Evolutionary conservation across 176 grass and related monocot species (phyloP), one percentile per base, ranked within the genome.

Genomic region (Zoysia pacifica): DNA sequence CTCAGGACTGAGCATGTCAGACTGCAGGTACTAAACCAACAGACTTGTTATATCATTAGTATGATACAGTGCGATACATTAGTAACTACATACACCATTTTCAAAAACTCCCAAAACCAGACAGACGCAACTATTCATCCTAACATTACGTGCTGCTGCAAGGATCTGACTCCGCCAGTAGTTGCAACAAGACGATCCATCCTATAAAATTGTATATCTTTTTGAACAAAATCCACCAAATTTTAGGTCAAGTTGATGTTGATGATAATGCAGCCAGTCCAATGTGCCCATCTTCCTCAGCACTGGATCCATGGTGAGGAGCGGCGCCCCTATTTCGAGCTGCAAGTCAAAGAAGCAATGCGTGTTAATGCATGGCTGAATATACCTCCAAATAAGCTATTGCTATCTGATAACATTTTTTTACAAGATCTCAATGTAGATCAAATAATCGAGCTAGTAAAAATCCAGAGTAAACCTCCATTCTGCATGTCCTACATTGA

Each of bases 231-330:
- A 48, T n/a, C 40, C 48, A 18, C 36, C 75, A 78, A 64, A 50
- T 44, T 72, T 65, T 8, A 38, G 49, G 49, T 81, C 71, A 81
- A 74, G 60, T 77, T 62, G 80, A 81, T 78, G 60, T 77, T 62
- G 80, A 92, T 72, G 87, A 93, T 66, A 94, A 70, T 65, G 92
- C 78, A 55, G 92, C 95, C 50, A 98, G 81, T 82, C 95, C 92
- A 84, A 98, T 93, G 69, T 65, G 73, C 7, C 78, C 83, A 36
- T 91, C 95, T 65, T 97, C 90, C 65, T 94, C 95, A 38, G 83
- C 83, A 68, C 42, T 89, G 1, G 84, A 79, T 75, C 81, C 92
- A 67, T 83, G 75, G 56, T 78, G 79, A 74, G 80, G 42, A 2
- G 69, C 53, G 36, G 85, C 73, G 73, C 65, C 87, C 36, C 90